Percentiles rank a stretch among this genome's conserved stretches.
Evolutionary conservation across 495 filamentous ascomycete species (phyloP).

Genomic region (Platismatia glauca): DNA sequence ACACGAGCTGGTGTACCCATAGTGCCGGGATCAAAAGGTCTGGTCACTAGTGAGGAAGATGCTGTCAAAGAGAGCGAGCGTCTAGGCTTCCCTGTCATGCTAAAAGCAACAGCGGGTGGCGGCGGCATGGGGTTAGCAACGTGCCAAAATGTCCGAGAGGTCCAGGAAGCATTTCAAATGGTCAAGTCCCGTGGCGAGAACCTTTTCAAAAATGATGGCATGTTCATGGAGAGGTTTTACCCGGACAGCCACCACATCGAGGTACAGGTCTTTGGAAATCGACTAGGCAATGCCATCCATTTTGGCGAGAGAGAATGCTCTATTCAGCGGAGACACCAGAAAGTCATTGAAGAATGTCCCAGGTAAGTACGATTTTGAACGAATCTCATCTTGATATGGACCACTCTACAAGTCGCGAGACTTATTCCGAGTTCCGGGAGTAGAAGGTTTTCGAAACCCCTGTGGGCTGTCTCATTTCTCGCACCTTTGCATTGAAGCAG

Average conservation of each 20-base stretch:
- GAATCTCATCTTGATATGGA: too few relatives aligned
- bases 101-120: constrained; percentile 51
- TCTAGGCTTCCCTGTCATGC: constrained; percentile 48
- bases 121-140: constrained; percentile 48
- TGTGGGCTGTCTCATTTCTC: too few relatives aligned
- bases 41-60: constrained; percentile 39
- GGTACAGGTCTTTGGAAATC: constrained; percentile 41
- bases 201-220: constrained; percentile 38
- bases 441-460: too few relatives aligned
- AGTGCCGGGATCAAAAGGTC: constrained; percentile 42
- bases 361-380: too few relatives aligned
- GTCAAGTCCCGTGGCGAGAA: constrained; percentile 34
- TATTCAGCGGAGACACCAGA: constrained; percentile 44
- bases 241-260: constrained; percentile 39
- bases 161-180: constrained; percentile 31
- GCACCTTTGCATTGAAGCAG: too few relatives aligned
- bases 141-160: constrained; percentile 31
- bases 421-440: too few relatives aligned
- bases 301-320: constrained; percentile 42
- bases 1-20: constrained; percentile 44
- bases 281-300: constrained; percentile 33
- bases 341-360: constrained; percentile 48
- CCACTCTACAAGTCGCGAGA: too few relatives aligned
- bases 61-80: constrained; percentile 34
- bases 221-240: constrained; percentile 41